Evolutionary conservation across 2,329 filamentous ascomycete species (phyloP).

Genomic region (Diaporthe nobilis): DNA sequence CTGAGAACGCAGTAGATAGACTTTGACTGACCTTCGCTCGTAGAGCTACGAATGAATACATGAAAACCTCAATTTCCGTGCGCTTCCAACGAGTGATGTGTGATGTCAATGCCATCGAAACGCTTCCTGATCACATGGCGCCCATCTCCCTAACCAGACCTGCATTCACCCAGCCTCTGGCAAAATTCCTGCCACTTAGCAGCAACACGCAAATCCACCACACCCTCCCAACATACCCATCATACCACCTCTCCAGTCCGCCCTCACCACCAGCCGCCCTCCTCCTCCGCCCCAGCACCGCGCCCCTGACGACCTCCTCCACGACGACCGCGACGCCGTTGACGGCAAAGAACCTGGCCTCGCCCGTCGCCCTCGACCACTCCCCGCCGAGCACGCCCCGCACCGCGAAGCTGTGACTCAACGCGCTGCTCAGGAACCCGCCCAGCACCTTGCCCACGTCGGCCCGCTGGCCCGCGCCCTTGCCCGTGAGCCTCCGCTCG

Average conservation of each 20-base stretch:
- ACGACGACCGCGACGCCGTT: slow-evolving; percentile 52
- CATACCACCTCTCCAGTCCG: slow-evolving; percentile 48
- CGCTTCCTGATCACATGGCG: neutral
- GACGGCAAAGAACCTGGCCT: slow-evolving; percentile 51
- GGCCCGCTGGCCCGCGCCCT: slow-evolving; percentile 50
- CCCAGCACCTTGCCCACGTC: slow-evolving; percentile 60
- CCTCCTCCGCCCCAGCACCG: slow-evolving; percentile 44
- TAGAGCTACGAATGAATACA: neutral
- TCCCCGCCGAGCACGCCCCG: slow-evolving; percentile 56
- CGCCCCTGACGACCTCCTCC: slow-evolving; percentile 46
- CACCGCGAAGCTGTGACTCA: slow-evolving; percentile 58
- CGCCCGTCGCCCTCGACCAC: slow-evolving; percentile 49
- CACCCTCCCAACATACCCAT: slow-evolving; percentile 51
- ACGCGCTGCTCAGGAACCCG: slow-evolving; percentile 56
- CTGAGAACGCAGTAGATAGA: neutral
- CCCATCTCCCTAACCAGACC: slow-evolving; percentile 52
- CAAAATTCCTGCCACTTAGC: slow-evolving; percentile 57
- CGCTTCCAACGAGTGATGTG: neutral
- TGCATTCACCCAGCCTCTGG: slow-evolving; percentile 58
- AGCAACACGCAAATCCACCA: slow-evolving; percentile 58
- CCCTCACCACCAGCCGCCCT: neutral
- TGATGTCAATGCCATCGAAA: neutral
- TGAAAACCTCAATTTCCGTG: neutral
- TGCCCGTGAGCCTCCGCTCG: slow-evolving; percentile 55
- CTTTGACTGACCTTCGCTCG: neutral